Percentiles rank a stretch among this genome's conserved stretches.
Evolutionary conservation across 2,329 filamentous ascomycete genomes (phyloP).

Genomic region (Phialophora verrucosa): DNA sequence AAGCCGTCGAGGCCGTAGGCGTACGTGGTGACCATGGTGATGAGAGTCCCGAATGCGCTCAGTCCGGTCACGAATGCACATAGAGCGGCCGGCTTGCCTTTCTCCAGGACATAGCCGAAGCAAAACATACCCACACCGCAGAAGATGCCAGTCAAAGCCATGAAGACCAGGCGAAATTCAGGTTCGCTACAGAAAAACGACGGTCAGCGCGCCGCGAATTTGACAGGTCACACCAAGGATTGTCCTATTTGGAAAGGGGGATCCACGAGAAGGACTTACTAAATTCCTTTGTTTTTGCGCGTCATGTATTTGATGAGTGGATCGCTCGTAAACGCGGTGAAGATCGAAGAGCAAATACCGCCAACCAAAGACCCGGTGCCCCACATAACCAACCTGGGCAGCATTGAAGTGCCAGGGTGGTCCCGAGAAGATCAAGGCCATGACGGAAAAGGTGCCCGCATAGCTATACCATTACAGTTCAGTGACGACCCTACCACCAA

Average conservation of each 20-base stretch:
- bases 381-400: slow-evolving; percentile 38
- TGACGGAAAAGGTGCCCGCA: slow-evolving; percentile 13
- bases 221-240: background rate
- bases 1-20: slow-evolving; percentile 38
- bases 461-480: background rate
- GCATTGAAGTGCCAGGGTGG: slow-evolving; percentile 42
- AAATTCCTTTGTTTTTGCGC: slow-evolving; percentile 49
- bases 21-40: background rate
- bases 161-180: slow-evolving; percentile 40
- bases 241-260: background rate
- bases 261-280: background rate
- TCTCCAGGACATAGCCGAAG: slow-evolving; percentile 29
- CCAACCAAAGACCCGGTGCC: slow-evolving; percentile 17
- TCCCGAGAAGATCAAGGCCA: slow-evolving; percentile 41
- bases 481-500: no score
- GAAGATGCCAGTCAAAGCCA: slow-evolving; percentile 14
- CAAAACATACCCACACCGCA: slow-evolving; percentile 38
- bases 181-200: slow-evolving; percentile 27
- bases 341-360: slow-evolving; percentile 41
- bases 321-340: slow-evolving; percentile 46
- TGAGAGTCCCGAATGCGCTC: background rate
- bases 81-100: slow-evolving; percentile 17
- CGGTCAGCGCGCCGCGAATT: background rate
- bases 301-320: slow-evolving; percentile 45
- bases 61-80: slow-evolving; percentile 14